phyloP scores from a whole-genome alignment of 371 early-diverging fungal genomes.

The Dichotomocladium elegans region DNA sequence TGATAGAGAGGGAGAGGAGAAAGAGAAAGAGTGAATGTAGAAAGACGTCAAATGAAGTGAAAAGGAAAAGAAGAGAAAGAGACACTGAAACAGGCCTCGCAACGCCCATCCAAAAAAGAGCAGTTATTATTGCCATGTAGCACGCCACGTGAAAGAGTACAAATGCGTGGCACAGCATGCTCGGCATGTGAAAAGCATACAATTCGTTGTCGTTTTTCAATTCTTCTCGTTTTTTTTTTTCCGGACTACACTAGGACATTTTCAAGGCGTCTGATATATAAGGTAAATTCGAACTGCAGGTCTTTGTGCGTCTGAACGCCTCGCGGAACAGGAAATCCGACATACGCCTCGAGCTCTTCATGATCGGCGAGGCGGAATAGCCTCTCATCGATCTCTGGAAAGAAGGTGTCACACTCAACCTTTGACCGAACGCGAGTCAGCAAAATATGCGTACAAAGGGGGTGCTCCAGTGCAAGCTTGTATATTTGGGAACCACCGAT shows the following conservation, averaged over 20 bases:
- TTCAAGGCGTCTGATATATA: slow-evolving; percentile 23
- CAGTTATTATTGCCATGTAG: not conserved
- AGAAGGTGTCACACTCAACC: slow-evolving; percentile 64
- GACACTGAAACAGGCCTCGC: too few species aligned
- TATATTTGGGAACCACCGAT: slow-evolving; percentile 69
- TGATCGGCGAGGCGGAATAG: slow-evolving; percentile 24
- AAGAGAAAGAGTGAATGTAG: not conserved
- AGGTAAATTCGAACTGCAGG: slow-evolving; percentile 40
- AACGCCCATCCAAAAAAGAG: not conserved
- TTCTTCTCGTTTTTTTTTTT: too few species aligned
- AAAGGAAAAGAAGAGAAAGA: too few species aligned
- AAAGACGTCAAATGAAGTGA: too few species aligned
- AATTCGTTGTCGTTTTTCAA: too few species aligned
- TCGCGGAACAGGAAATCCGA: slow-evolving; percentile 37
- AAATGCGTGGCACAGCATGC: not conserved
- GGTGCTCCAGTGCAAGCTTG: slow-evolving; percentile 45
- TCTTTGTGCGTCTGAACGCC: slow-evolving; percentile 45
- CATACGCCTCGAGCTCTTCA: slow-evolving; percentile 38
- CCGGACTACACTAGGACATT: not conserved
- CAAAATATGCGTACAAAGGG: slow-evolving; percentile 53
- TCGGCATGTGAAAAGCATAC: not conserved
- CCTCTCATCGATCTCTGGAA: slow-evolving; percentile 50
- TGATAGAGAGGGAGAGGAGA: not conserved
- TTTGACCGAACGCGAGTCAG: slow-evolving; percentile 53
- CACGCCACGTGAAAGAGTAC: not conserved